Evolutionary conservation across 2,329 filamentous ascomycete species (phyloP), one percentile per base, ranked within the genome.

Genomic region (Epichloe gansuensis): DNA sequence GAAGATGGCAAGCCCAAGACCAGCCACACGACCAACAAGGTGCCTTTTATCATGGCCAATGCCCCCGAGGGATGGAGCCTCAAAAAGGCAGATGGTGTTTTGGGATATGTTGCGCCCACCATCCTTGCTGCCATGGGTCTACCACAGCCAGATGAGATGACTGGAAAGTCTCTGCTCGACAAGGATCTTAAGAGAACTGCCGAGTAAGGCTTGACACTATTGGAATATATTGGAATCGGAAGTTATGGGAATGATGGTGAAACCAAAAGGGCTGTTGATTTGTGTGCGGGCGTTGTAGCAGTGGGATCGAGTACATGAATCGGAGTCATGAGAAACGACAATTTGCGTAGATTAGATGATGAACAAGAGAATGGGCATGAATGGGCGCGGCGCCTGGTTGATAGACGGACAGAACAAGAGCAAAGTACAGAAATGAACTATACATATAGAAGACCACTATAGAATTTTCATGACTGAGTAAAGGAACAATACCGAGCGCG

Each of bases 1-100:
- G 75, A 87, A 61, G 87, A 96, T 68, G 89, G 90, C 68, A 95
- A 89, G 67, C 93, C 93, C 62, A 98, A 98, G 81, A 98, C 93
- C 8, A 91, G 87, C 49, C 93, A 98, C 77, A 98, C 93, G 45
- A 90, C 86, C 59, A 98, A 98, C 80, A 93, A 93, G 60, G 93
- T 98, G 50, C 93, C 93, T 9, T 91, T 98, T 67, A 81, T 97
- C 71, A 95, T 98, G 90, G 89, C 90, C 67, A 98, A 97, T 68
- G 90, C 90, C 8, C 93, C 93, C 41, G 79, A 86, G 65, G 87
- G 87, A 60, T 96, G 86, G 84, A 88, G 81, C 62, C 74, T 98
- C 63, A 84, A 88, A 76, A 85, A 89, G 73, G 76, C 81, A 53
- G 82, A 84, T 55, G 91, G 89, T 64, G 93, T 98, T n/a, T 77